These are phyloP conservation scores for Phoenix roebelenii DNA, from an alignment of 176 grass and related monocot species.

Conservation along the genomic window DNA sequence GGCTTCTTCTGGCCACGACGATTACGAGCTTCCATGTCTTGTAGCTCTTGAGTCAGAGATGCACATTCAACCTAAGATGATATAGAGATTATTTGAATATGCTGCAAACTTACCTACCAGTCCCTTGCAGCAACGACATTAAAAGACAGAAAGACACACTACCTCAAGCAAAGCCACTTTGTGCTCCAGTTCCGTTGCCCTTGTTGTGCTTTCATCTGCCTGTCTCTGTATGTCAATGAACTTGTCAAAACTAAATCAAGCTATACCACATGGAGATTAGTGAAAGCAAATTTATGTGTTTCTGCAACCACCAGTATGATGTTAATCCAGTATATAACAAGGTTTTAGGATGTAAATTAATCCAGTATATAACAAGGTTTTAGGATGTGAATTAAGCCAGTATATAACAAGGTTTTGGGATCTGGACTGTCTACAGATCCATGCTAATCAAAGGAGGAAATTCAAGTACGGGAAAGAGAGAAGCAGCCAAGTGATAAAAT, in stretches of 20 bases:
- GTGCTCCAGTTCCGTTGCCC: slow-evolving; percentile 80
- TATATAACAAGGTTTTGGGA: no score
- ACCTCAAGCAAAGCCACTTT: slow-evolving; percentile 97
- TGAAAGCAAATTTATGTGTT: background rate
- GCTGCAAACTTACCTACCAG: no score
- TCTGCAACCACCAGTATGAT: no score
- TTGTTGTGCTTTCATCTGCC: slow-evolving; percentile 93
- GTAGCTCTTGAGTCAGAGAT: slow-evolving; percentile 83
- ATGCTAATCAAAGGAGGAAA: no score
- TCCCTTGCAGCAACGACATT: slow-evolving; percentile 9
- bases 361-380: no score
- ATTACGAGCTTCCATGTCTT: slow-evolving; percentile 79
- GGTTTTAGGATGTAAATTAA: no score
- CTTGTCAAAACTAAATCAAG: slow-evolving; percentile 14
- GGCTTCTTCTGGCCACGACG: slow-evolving; percentile 83
- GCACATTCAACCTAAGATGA: slow-evolving; percentile 71
- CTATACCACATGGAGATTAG: slow-evolving; percentile 1
- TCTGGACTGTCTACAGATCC: no score
- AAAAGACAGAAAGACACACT: background rate
- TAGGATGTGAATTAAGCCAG: no score
- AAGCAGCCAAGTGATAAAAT: background rate
- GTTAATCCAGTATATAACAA: no score
- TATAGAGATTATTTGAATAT: slow-evolving; percentile 8
- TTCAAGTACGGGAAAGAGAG: background rate
- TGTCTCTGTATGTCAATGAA: slow-evolving; percentile 50